Base-by-base conservation (phyloP, 495 filamentous ascomycete species). In the Podospora fimiseda region DNA sequence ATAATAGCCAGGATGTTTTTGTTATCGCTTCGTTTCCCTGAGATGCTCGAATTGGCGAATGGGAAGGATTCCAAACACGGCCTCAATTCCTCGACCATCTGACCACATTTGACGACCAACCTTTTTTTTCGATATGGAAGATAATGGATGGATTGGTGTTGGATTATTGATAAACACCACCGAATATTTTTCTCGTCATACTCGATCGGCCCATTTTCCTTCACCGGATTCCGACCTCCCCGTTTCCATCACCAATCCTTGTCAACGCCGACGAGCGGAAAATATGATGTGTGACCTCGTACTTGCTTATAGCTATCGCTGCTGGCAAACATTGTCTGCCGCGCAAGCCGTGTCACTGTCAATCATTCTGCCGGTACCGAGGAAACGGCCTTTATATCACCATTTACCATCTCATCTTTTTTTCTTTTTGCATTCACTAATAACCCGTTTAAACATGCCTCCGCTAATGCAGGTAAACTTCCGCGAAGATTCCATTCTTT, bases 291-390 rank as follows among this genome's bases (percentile, higher is more conserved):
- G 44, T 16, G 4, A 47, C 44, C 44, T 47, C 44, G 44, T 47
- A 23, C 33, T 3, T 4, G 14, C 39, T 41, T 36, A 18, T 20
- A 24, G n/a, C 22, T 21, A 16, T 44, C 8, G n/a, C n/a, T 44
- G 3, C 42, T 44, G 9, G 19, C 44, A 47, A 47, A 33, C 24
- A 18, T 13, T 23, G 22, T 24, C 50, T 59, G 41, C 60, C 54
- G 57, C 24, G 24, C 40, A 44, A 47, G 51, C 60, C 51, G 54
- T 50, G 54, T 43, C 36, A 51, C 49, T 40, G 55, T 52, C 51
- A 56, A 52, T 61, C 47, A 53, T 55, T 58, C 45, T 53, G 50
- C 53, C 58, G 58, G 50, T 57, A 63, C 56, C 60, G 56, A 58
- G 20, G 14, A 13, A 33, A 33, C 27, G 5, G 27, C 27, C 27